phyloP scores from a whole-genome alignment of 371 early-diverging fungal species.

The Cokeromyces recurvatus region DNA sequence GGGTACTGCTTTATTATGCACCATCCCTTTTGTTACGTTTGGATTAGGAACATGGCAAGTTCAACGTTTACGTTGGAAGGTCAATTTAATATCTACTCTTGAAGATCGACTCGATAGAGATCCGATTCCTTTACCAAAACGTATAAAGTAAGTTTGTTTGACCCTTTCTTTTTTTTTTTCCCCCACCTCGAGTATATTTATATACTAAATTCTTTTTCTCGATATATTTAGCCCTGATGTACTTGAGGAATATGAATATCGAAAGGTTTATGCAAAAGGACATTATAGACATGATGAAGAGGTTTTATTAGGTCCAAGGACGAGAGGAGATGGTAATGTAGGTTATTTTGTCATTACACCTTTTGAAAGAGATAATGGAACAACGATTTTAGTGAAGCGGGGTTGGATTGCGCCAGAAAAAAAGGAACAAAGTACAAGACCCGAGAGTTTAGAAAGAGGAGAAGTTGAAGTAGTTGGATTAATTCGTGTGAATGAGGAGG shows the following conservation, averaged over 20 bases:
- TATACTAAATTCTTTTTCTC: too few species aligned
- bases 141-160: slow-evolving; percentile 47
- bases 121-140: slow-evolving; percentile 67
- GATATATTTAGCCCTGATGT: slow-evolving; percentile 45
- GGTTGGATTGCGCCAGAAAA: slow-evolving; percentile 85
- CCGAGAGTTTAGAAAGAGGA: slow-evolving; percentile 52
- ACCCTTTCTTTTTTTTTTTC: background rate
- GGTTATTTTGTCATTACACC: slow-evolving; percentile 87
- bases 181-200: too few species aligned
- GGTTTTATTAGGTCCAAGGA: slow-evolving; percentile 76
- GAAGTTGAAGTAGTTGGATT: slow-evolving; percentile 60
- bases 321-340: slow-evolving; percentile 65
- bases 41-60: slow-evolving; percentile 91
- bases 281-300: slow-evolving; percentile 70
- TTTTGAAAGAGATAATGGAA: slow-evolving; percentile 71
- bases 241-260: slow-evolving; percentile 67
- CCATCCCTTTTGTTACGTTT: slow-evolving; percentile 78
- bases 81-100: slow-evolving; percentile 66
- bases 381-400: slow-evolving; percentile 75
- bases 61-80: slow-evolving; percentile 88
- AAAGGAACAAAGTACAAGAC: slow-evolving; percentile 51
- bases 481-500: slow-evolving; percentile 59
- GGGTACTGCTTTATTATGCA: slow-evolving; percentile 41
- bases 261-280: slow-evolving; percentile 66
- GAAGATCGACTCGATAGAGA: slow-evolving; percentile 62